phyloP scores from a whole-genome alignment of 139 green algal species.

The Raphidocelis subcapitata region DNA sequence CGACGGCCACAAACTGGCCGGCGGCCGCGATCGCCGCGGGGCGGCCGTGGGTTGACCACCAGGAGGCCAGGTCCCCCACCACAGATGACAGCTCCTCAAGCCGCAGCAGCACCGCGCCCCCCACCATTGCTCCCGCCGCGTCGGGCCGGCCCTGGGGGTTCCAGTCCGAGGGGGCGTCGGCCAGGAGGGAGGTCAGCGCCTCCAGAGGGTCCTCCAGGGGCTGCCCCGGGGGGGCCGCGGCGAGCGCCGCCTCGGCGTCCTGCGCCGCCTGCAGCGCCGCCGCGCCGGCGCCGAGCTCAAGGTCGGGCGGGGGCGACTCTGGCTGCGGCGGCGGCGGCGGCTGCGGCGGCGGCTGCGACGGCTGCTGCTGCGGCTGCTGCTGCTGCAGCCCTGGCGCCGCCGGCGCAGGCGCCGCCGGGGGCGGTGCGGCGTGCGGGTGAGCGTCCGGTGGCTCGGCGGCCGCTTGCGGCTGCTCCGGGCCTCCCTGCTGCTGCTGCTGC shows the following conservation, averaged over 20 bases:
- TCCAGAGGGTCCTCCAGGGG: slow-evolving; percentile 5
- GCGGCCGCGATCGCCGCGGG: slow-evolving; percentile 23
- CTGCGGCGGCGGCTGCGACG: background rate
- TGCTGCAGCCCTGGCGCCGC: background rate
- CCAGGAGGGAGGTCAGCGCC: slow-evolving; percentile 31
- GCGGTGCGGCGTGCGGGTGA: no score
- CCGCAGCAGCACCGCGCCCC: slow-evolving; percentile 44
- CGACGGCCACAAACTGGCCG: slow-evolving; percentile 41
- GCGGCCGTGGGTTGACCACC: no score
- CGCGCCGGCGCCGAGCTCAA: no score
- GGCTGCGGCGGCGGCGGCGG: background rate
- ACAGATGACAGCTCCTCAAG: slow-evolving; percentile 35
- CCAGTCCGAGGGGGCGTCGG: slow-evolving; percentile 39
- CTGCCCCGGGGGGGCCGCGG: slow-evolving; percentile 7
- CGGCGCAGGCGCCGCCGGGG: background rate
- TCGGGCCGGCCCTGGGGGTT: slow-evolving; percentile 45
- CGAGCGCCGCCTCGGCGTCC: background rate
- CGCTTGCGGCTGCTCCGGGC: background rate
- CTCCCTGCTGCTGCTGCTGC: background rate
- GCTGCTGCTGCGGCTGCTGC: no score
- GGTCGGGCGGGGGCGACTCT: background rate
- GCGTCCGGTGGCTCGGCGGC: background rate
- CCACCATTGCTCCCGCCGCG: slow-evolving; percentile 45
- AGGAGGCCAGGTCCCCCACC: slow-evolving; percentile 19
- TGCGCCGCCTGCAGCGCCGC: background rate